These are phyloP conservation scores for Exophiala viscosa DNA, from an alignment of 2,329 filamentous ascomycete species.

Conservation along the genomic window DNA sequence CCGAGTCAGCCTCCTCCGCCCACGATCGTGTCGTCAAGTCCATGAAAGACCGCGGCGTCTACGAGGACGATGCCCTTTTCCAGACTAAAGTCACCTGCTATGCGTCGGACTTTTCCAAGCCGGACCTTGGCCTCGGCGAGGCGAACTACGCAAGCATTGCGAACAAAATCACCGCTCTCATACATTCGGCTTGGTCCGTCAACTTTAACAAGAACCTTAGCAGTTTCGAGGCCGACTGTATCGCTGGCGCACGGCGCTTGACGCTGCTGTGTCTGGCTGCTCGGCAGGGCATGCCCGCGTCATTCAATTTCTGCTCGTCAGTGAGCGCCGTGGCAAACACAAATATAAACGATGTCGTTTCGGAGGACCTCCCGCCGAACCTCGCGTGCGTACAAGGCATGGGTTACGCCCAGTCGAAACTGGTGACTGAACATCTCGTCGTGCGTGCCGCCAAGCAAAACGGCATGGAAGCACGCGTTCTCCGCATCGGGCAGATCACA, in stretches of 20 bases:
- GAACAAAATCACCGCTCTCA: slow-evolving; percentile 47
- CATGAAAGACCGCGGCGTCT: slow-evolving; percentile 32
- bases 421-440: slow-evolving; percentile 55
- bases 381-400: slow-evolving; percentile 31
- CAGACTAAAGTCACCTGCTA: slow-evolving; percentile 46
- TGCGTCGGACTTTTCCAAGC: slow-evolving; percentile 45
- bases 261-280: slow-evolving; percentile 37
- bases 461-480: slow-evolving; percentile 37
- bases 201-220: slow-evolving; percentile 58
- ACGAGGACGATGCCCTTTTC: slow-evolving; percentile 3
- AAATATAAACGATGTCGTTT: slow-evolving; percentile 1
- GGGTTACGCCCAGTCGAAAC: slow-evolving; percentile 57
- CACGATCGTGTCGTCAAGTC: slow-evolving; percentile 44
- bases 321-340: slow-evolving; percentile 37
- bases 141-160: slow-evolving; percentile 42
- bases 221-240: slow-evolving; percentile 52
- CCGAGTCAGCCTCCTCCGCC: slow-evolving; percentile 41
- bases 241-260: slow-evolving; percentile 23
- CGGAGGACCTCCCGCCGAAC: slow-evolving; percentile 13
- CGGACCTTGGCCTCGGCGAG: slow-evolving; percentile 47
- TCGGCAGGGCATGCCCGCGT: slow-evolving; percentile 33
- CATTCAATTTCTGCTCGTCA: slow-evolving; percentile 52
- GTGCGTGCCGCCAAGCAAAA: slow-evolving; percentile 24
- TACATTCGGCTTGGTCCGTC: slow-evolving; percentile 64
- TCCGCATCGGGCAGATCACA: slow-evolving; percentile 52